Evolutionary conservation across 2,329 filamentous ascomycete genomes (phyloP).

Genomic region (Emmonsia crescens): DNA sequence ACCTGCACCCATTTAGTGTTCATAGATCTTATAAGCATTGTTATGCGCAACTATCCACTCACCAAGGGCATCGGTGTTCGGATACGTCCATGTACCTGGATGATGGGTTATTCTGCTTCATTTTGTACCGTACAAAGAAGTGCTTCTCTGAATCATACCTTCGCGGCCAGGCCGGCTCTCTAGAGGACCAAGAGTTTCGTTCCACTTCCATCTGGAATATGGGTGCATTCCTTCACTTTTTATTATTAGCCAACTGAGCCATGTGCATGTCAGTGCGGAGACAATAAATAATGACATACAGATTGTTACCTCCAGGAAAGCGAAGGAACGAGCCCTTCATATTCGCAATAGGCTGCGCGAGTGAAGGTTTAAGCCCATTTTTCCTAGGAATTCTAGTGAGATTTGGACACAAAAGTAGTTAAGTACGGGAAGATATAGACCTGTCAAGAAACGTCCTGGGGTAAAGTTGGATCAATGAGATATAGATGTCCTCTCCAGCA

Average conservation of each 20-base stretch:
- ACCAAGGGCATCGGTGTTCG: constrained; percentile 52
- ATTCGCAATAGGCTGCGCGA: constrained; percentile 43
- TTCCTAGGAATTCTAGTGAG: constrained; percentile 9
- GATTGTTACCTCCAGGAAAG: constrained; percentile 56
- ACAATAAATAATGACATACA: constrained; percentile 24
- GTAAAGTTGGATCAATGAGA: constrained; percentile 50
- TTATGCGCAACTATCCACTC: constrained; percentile 7
- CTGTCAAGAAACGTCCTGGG: constrained; percentile 48
- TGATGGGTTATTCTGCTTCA: not conserved
- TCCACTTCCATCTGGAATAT: constrained; percentile 30
- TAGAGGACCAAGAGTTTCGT: constrained; percentile 32
- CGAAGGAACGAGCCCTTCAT: constrained; percentile 50
- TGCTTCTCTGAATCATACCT: constrained; percentile 18
- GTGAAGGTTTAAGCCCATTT: constrained; percentile 49
- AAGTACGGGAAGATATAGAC: constrained; percentile 14
- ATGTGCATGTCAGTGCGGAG: not conserved
- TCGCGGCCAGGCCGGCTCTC: constrained; percentile 42
- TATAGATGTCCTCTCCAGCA: constrained; percentile 39
- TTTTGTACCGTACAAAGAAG: not conserved
- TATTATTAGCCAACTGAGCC: constrained; percentile 1
- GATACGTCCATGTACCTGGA: constrained; percentile 44
- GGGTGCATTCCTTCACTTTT: constrained; percentile 20
- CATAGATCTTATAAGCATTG: not conserved
- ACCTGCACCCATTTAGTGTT: constrained; percentile 6
- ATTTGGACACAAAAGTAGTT: constrained; percentile 15